Base-by-base conservation (phyloP, 1,284 basidiomycete species). In the Tilletia walkeri region DNA sequence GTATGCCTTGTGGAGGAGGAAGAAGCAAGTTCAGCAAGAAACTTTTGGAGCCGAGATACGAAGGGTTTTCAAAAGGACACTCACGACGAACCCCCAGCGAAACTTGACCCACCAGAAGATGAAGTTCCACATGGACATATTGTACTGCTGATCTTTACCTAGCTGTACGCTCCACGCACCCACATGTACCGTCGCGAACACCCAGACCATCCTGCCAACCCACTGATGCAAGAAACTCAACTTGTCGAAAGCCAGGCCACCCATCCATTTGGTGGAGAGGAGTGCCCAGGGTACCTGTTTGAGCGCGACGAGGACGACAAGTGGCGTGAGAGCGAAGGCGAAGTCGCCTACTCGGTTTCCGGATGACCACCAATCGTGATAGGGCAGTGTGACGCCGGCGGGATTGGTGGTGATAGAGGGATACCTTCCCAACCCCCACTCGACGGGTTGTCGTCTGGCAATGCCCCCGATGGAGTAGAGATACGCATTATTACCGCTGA, bases 211-310 rank as follows among this genome's bases (percentile, higher is more conserved):
- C 69, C 91, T 86, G 2, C 90, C 93, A 4, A 88, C 86, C 87
- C 89, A 91, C 54, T 88, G 88, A 84, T 92, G 92, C 12, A 92
- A 85, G 82, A 88, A 87, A 3, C 88, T 86, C 30, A 93, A 88
- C 78, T 92, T 91, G 85, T 94, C 92, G 76, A 91, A 90, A 76
- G 89, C 88, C 45, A 92, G 84, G 67, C 91, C 89, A 34, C 89
- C 88, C 71, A 90, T 86, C 73, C 88, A 88, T 0, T 89, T 88
- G 34, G 90, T 86, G n/a, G 92, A 89, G 77, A 93, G 88, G 59
- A 93, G 79, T 66, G 92, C 92, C 78, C 93, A 90, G 0, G 93
- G 93, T 12, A 90, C 89, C 3, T 90, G 87, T 83, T 93, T 94
- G 82, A 94, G 87, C 2, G 90, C 92, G 70, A 93, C 87, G 10